Evolutionary conservation across 1,139 yeast genomes (phyloP).

Genomic region (Sugiyamaella novakii): DNA sequence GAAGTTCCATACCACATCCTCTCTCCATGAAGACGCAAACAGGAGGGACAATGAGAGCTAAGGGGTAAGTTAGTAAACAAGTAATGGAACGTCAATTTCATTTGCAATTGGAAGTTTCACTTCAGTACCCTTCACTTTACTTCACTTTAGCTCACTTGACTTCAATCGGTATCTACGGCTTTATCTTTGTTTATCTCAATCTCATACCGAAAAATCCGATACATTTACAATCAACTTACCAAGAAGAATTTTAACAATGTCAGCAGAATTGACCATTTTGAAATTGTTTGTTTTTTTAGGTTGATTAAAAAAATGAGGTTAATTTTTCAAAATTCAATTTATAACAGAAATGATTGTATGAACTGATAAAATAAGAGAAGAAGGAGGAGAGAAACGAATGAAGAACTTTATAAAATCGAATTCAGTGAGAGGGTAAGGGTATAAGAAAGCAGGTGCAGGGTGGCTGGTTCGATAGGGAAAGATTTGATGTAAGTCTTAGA

Average conservation of each 20-base stretch:
- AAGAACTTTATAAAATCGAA: background rate
- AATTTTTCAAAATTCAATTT: background rate
- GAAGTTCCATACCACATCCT: conserved; percentile 60
- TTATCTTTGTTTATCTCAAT: too few relatives aligned
- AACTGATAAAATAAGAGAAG: background rate
- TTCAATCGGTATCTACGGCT: too few relatives aligned
- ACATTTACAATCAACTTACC: too few relatives aligned
- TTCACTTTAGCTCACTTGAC: too few relatives aligned
- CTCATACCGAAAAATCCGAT: too few relatives aligned
- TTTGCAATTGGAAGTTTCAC: conserved; percentile 5
- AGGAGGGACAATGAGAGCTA: conserved; percentile 69
- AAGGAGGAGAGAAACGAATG: background rate
- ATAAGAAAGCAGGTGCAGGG: background rate
- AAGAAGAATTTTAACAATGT: conserved; percentile 59
- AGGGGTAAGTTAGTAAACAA: background rate
- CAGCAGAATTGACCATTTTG: conserved; percentile 29
- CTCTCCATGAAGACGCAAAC: conserved; percentile 72
- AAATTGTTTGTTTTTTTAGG: background rate
- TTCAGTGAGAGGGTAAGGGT: background rate
- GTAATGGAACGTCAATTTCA: too few relatives aligned
- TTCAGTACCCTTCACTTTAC: too few relatives aligned
- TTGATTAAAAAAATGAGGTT: background rate
- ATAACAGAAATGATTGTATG: too few relatives aligned
- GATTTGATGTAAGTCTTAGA: background rate
- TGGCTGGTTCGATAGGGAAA: conserved; percentile 2